Percentiles rank a stretch among this genome's conserved stretches.
These are phyloP conservation scores for Paramecium octaurelia DNA, from an alignment of 73 alveolate species.

Conservation along the genomic window DNA sequence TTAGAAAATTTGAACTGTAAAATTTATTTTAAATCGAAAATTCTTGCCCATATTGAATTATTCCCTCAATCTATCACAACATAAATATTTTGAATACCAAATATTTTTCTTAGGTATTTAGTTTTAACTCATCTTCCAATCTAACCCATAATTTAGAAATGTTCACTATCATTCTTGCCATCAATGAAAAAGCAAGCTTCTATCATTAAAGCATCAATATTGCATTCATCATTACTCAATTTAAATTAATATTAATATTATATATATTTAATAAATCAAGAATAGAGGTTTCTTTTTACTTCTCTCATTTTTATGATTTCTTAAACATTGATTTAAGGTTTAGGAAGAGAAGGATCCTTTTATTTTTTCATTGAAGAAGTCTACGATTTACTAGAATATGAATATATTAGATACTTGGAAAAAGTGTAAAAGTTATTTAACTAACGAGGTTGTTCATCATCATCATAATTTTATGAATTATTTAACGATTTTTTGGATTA, in stretches of 20 bases:
- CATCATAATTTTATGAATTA: constrained; percentile 5
- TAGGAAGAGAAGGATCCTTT: constrained; percentile 39
- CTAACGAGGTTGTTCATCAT: background rate
- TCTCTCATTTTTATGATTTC: constrained; percentile 36
- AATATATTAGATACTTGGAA: background rate
- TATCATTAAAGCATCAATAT: too few relatives aligned
- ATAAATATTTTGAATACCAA: too few relatives aligned
- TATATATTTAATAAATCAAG: background rate
- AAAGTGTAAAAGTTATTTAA: constrained; percentile 38
- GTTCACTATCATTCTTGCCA: too few relatives aligned
- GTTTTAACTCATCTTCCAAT: too few relatives aligned
- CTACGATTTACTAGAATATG: background rate
- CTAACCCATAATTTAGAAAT: too few relatives aligned
- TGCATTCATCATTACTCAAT: too few relatives aligned
- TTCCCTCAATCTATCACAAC: too few relatives aligned
- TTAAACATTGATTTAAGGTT: constrained; percentile 1
- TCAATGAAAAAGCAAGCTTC: too few relatives aligned
- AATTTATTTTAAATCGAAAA: too few relatives aligned
- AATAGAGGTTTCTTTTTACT: background rate
- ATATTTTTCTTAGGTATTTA: too few relatives aligned
- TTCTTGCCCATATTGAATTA: too few relatives aligned
- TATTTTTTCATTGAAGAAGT: background rate
- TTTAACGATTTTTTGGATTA: background rate
- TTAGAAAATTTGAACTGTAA: too few relatives aligned
- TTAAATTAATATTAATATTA: background rate